phyloP scores from a whole-genome alignment of 257 asterid genomes.

The Voacanga thouarsii region DNA sequence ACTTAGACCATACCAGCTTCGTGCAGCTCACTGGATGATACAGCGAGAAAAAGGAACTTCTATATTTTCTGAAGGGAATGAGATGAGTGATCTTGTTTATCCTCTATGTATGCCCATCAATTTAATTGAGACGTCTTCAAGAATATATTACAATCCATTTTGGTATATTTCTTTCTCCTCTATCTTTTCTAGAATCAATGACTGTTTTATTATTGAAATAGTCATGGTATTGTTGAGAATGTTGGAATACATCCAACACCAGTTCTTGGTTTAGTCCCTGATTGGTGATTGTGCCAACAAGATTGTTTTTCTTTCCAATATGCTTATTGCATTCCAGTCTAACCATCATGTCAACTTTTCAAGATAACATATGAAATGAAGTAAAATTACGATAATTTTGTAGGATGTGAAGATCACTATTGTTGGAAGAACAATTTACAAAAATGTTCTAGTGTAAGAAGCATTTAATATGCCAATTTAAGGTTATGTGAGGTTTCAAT shows the following conservation, averaged over 20 bases:
- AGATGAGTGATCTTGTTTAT: slow-evolving; percentile 45
- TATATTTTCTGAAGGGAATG: slow-evolving; percentile 37
- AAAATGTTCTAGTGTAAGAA: not conserved
- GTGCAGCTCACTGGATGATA: slow-evolving; percentile 98
- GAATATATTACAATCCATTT: slow-evolving; percentile 84
- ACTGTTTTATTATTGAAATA: not conserved
- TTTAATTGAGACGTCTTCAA: slow-evolving; percentile 59
- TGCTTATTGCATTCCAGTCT: not conserved
- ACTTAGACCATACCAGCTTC: slow-evolving; percentile 94
- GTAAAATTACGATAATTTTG: not conserved
- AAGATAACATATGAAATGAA: not conserved
- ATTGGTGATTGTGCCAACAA: not conserved
- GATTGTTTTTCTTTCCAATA: not conserved
- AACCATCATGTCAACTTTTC: not conserved
- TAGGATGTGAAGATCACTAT: not conserved
- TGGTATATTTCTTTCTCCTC: slow-evolving; percentile 52
- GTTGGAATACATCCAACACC: not conserved
- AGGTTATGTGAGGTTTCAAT: too few relatives aligned
- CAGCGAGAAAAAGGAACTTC: slow-evolving; percentile 70
- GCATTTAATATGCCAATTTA: not conserved
- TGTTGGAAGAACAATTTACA: not conserved
- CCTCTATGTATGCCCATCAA: slow-evolving; percentile 80
- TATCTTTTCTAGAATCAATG: not conserved
- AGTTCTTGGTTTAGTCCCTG: not conserved
- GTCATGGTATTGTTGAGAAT: not conserved